Base-by-base conservation (phyloP, 257 asterid genomes). In the Petunia axillaris region DNA sequence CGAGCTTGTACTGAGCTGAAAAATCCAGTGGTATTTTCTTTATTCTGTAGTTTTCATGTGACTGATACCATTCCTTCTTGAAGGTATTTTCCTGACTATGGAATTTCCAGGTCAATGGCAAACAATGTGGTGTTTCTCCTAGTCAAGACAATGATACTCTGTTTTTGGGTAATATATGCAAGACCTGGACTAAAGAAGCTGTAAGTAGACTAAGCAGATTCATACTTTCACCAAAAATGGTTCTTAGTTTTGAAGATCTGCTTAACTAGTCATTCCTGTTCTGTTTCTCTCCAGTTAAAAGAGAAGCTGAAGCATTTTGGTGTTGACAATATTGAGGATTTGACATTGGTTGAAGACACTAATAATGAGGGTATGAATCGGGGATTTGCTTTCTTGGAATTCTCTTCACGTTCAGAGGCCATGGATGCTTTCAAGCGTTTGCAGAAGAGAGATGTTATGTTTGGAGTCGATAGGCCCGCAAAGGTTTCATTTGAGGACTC, bases 401-500 rank as follows among this genome's bases (percentile, higher is more conserved):
- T 96, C 85, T 87, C 95, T 80, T 91, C 98, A 6, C 94, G 97
- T 38, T 85, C 98, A 36, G 98, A 96, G 64, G 98, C 98, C 65
- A 96, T 96, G 98, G 97, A 91, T 86, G 97, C 98, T 88, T 96
- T 89, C 92, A 96, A 94, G 90, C 93, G 91, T 81, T 88, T 96
- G n/a, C 99, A 94, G 85, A 96, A 89, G 91, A 90, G 97, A 88
- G 97, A 91, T 88, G 88, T 94, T 78, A 15, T 77, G 66, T 91
- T 96, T 91, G 99, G 99, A 85, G 90, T 90, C 66, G 98, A 93
- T 83, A 89, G 96, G 88, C 97, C 96, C 10, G 99, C 97, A 67
- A 96, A 96, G 89, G 97, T 96, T 83, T 92, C 99, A 60, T 94
- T 96, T 87, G 99, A 98, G 38, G 99, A 96, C 85, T 94, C 99